Evolutionary conservation across 805 yeast species (phyloP), one percentile per base, ranked within the genome.

Genomic region (Candida fluviatilis): DNA sequence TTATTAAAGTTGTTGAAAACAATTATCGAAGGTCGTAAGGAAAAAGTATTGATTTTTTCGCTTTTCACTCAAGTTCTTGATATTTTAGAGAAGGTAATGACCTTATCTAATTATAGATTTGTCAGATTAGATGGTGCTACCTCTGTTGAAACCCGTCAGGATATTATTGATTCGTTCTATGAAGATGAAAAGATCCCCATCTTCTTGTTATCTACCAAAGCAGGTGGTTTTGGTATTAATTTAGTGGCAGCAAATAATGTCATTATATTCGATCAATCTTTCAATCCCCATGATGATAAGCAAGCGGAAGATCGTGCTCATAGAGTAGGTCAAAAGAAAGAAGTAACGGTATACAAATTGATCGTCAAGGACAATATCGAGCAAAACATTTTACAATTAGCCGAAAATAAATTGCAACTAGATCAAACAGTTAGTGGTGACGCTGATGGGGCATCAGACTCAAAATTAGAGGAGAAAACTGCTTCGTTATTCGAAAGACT

Each of bases 291-390:
- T 60, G 99, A 93, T 58, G 99, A 93, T 56, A 84, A 84, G 55
- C 99, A 93, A 65, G 99, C 99, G 2, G 98, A 95, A 57, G 99
- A 93, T 60, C 78, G 99, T 56, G 96, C 98, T 0, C 99, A 93
- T 60, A 76, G 99, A 61, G 96, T 93, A 18, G 99, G 99, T 1
- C 98, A 91, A 64, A 78, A 82, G 5, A 78, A 82, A 38, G 87
- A 84, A 35, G 99, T 93, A 15, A 66, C 70, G 37, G 96, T 95
- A 13, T 73, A 77, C 29, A 78, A 95, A 40, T 63, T 93, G 43
- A 80, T 93, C 37, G 75, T 84, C 7, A 74, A 72, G 46, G 72
- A 78, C 40, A 80, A 96, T 1, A 84, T 93, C 28, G 99, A 93
- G 51, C 97, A 91, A 60, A 88, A 84, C 49, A 90, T 93, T 50